These are phyloP conservation scores for Aspergillus glaucus DNA, from an alignment of 2,329 filamentous ascomycete genomes.

Conservation along the genomic window DNA sequence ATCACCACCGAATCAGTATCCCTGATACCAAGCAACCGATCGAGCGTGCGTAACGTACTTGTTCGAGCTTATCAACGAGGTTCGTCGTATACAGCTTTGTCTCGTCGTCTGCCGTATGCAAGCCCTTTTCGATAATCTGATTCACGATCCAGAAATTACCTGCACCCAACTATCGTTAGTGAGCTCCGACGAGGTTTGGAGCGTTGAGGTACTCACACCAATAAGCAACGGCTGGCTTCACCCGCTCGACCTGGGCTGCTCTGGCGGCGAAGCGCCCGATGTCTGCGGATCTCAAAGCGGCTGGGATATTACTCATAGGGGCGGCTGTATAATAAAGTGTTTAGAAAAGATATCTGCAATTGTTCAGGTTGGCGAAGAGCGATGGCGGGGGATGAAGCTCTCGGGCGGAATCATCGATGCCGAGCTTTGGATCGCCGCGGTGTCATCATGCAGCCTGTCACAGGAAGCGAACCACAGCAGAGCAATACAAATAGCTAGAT, in stretches of 20 bases:
- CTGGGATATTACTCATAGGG: conserved; percentile 65
- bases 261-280: conserved; percentile 77
- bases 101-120: conserved; percentile 74
- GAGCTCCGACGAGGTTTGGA: too few relatives aligned
- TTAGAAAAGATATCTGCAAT: conserved; percentile 2
- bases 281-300: conserved; percentile 70
- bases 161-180: conserved; percentile 28
- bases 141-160: conserved; percentile 91
- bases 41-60: conserved; percentile 41
- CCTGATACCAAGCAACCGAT: background rate
- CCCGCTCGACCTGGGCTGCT: conserved; percentile 73
- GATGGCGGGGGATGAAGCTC: conserved; percentile 20
- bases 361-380: conserved; percentile 1
- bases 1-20: conserved; percentile 4
- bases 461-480: too few relatives aligned
- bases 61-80: conserved; percentile 87
- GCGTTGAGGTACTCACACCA: conserved; percentile 64
- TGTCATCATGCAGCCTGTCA: background rate
- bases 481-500: background rate
- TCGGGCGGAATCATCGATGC: conserved; percentile 1
- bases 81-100: conserved; percentile 72
- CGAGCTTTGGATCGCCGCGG: conserved; percentile 1
- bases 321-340: conserved; percentile 1
- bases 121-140: conserved; percentile 72
- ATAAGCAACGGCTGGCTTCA: conserved; percentile 84